These are phyloP conservation scores for Penicillium riverlandense DNA, from an alignment of 495 filamentous ascomycete species.

Conservation along the genomic window DNA sequence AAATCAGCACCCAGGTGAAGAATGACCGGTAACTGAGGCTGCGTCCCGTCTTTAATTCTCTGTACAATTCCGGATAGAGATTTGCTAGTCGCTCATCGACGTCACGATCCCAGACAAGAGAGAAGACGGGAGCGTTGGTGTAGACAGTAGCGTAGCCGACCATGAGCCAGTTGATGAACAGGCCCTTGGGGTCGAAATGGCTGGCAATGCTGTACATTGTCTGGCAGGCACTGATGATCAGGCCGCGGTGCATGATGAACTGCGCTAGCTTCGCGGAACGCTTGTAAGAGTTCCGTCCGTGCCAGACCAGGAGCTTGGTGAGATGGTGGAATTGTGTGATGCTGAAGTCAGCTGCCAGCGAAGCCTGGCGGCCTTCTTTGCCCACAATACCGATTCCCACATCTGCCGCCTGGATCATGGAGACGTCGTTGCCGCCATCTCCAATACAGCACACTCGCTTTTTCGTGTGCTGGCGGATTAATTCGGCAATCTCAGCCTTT, in stretches of 20 bases:
- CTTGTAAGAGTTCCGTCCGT: conserved; percentile 95
- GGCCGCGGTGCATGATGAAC: conserved; percentile 95
- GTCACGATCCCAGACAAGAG: conserved; percentile 91
- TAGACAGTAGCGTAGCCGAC: conserved; percentile 97
- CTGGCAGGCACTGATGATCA: conserved; percentile 92
- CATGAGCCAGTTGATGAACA: conserved; percentile 96
- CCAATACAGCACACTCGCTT: conserved; percentile 96
- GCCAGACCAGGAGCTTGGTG: conserved; percentile 97
- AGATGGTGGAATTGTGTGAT: conserved; percentile 92
- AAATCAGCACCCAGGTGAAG: conserved; percentile 93
- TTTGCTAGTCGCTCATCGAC: conserved; percentile 90
- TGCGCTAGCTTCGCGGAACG: conserved; percentile 91
- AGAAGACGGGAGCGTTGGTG: conserved; percentile 90
- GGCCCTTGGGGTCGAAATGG: conserved; percentile 82
- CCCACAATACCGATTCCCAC: conserved; percentile 97
- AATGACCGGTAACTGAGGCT: conserved; percentile 89
- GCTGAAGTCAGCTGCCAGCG: conserved; percentile 90
- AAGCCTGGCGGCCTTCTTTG: conserved; percentile 93
- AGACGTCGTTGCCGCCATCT: conserved; percentile 96
- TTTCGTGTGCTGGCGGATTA: conserved; percentile 87
- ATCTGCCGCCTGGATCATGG: conserved; percentile 98
- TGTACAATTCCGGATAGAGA: conserved; percentile 95
- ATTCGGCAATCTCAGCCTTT: conserved; percentile 84
- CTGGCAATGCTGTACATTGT: conserved; percentile 94
- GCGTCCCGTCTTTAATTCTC: conserved; percentile 79